A percentile compares a stretch with the other conserved stretches of the same genome.
These are phyloP conservation scores for Ilyonectria sp. DNA, from an alignment of 2,329 filamentous ascomycete species.

Conservation along the genomic window DNA sequence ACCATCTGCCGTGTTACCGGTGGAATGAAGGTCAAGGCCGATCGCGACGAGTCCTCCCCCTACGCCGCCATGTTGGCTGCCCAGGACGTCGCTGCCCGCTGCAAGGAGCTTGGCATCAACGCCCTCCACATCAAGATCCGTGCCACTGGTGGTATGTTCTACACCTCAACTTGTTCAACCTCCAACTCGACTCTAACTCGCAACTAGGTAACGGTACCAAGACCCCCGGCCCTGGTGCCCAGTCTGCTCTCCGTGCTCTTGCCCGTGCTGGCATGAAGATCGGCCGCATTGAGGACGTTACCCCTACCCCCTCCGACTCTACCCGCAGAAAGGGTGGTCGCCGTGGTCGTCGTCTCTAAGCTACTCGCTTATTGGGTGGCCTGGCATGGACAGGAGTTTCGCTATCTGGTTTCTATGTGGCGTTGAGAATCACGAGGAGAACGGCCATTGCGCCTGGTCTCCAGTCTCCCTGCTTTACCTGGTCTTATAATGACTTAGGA, in stretches of 20 bases:
- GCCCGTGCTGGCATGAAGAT: slow-evolving; percentile 99
- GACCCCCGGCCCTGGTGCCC: slow-evolving; percentile 98
- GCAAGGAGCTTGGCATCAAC: slow-evolving; percentile 81
- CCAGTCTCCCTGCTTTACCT: slow-evolving; percentile 68
- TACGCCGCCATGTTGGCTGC: slow-evolving; percentile 99
- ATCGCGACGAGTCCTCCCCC: slow-evolving; percentile 99
- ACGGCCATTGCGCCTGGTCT: slow-evolving; percentile 78
- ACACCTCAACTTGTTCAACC: not conserved
- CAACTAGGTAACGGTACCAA: slow-evolving; percentile 94
- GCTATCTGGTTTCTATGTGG: slow-evolving; percentile 70
- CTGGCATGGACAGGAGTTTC: slow-evolving; percentile 56
- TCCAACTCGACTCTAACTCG: slow-evolving; percentile 24
- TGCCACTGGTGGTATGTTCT: slow-evolving; percentile 89
- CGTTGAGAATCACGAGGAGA: slow-evolving; percentile 81
- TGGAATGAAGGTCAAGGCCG: slow-evolving; percentile 99
- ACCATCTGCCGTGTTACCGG: slow-evolving; percentile 99
- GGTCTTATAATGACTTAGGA: slow-evolving; percentile 49
- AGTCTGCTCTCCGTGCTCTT: slow-evolving; percentile 98
- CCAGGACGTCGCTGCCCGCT: slow-evolving; percentile 94
- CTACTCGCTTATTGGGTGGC: slow-evolving; percentile 43
- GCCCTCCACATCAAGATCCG: slow-evolving; percentile 99
- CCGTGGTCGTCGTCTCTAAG: slow-evolving; percentile 99
- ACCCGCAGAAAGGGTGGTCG: slow-evolving; percentile 99
- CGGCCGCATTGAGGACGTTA: slow-evolving; percentile 99
- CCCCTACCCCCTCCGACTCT: slow-evolving; percentile 98